Evolutionary conservation across 2,329 filamentous ascomycete species (phyloP).

Genomic region (Colletotrichum noveboracense): DNA sequence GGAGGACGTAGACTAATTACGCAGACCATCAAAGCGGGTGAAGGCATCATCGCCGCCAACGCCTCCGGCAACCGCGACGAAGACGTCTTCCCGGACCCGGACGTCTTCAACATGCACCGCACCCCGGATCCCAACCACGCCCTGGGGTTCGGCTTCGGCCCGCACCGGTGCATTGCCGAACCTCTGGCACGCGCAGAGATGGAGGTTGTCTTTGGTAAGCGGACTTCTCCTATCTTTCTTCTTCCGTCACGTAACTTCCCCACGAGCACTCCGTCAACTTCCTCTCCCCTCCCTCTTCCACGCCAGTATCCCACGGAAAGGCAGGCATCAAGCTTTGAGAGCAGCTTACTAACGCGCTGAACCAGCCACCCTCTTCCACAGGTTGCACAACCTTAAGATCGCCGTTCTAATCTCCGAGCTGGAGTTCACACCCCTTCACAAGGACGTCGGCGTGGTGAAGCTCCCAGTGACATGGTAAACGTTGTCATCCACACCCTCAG

Average conservation of each 20-base stretch:
- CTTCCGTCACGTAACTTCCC: background rate
- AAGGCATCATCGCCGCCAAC: slow-evolving; percentile 53
- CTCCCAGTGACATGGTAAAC: slow-evolving; percentile 39
- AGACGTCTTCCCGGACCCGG: slow-evolving; percentile 43
- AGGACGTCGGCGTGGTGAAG: slow-evolving; percentile 45
- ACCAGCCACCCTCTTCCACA: slow-evolving; percentile 37
- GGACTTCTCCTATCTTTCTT: background rate
- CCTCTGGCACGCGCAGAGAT: slow-evolving; percentile 47
- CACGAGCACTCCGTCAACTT: background rate
- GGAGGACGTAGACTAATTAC: background rate
- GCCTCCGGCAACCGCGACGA: slow-evolving; percentile 53
- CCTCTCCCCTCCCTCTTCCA: background rate
- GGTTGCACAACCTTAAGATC: slow-evolving; percentile 42
- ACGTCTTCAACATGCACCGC: slow-evolving; percentile 49
- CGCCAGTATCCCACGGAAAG: background rate
- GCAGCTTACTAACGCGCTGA: background rate
- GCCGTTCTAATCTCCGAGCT: slow-evolving; percentile 43
- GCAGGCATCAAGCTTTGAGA: background rate
- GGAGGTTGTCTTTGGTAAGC: slow-evolving; percentile 47
- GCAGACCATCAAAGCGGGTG: slow-evolving; percentile 43
- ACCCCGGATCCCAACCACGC: slow-evolving; percentile 35
- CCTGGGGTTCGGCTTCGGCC: slow-evolving; percentile 51
- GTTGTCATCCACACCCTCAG: too few relatives aligned
- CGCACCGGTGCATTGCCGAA: slow-evolving; percentile 52
- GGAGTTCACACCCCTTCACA: slow-evolving; percentile 39